Evolutionary conservation across 306 rosid species (phyloP).

Genomic region (Sicyos baderoa): DNA sequence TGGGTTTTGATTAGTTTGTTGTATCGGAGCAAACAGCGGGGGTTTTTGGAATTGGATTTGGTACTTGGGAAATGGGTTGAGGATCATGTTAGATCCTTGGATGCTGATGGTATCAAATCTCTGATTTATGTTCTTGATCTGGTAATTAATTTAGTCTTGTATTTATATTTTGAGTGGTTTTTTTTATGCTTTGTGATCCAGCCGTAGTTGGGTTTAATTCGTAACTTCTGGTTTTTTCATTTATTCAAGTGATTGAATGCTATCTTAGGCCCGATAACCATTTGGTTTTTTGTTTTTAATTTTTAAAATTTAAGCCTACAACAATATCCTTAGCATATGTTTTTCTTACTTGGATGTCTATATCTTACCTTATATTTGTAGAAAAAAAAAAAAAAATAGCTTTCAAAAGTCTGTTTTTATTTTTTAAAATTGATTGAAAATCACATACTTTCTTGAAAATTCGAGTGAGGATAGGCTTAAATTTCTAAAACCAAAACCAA

Average conservation of each 20-base stretch:
- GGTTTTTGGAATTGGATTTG: constrained; percentile 80
- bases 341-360: too few species aligned
- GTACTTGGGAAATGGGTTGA: constrained; percentile 90
- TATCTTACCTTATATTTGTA: too few species aligned
- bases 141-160: constrained; percentile 29
- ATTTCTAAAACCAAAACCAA: too few species aligned
- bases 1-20: constrained; percentile 35
- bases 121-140: constrained; percentile 62
- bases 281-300: too few species aligned
- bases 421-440: too few species aligned
- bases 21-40: constrained; percentile 88
- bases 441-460: too few species aligned
- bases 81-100: constrained; percentile 59
- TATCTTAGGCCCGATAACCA: too few species aligned
- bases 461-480: too few species aligned
- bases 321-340: too few species aligned
- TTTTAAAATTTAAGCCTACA: too few species aligned
- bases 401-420: too few species aligned
- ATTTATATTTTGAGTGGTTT: background rate
- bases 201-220: background rate
- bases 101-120: constrained; percentile 51
- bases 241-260: background rate
- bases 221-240: background rate
- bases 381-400: too few species aligned
- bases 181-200: background rate